These are phyloP conservation scores for Tulasnella sp. DNA, from an alignment of 768 basidiomycete species.

Conservation along the genomic window DNA sequence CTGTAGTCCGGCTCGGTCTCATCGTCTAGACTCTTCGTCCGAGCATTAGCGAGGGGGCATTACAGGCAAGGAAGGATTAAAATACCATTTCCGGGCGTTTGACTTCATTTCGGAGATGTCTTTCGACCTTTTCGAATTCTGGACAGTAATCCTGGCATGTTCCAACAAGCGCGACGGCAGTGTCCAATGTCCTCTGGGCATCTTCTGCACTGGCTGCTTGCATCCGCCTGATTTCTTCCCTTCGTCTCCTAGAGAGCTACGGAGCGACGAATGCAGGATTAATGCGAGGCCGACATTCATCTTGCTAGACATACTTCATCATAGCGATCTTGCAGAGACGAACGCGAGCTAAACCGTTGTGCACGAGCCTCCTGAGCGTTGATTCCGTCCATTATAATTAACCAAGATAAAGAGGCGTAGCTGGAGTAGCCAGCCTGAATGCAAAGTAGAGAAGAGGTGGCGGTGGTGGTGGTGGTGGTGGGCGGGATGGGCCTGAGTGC, in stretches of 20 bases:
- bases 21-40: conserved; percentile 55
- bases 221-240: conserved; percentile 59
- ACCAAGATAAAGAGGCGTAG: background rate
- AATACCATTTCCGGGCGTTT: conserved; percentile 79
- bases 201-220: conserved; percentile 84
- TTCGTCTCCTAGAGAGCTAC: conserved; percentile 66
- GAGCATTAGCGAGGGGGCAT: background rate
- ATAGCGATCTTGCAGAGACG: background rate
- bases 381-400: background rate
- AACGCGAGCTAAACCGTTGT: background rate
- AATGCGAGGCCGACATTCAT: background rate
- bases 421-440: background rate
- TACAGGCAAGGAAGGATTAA: conserved; percentile 17
- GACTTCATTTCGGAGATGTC: conserved; percentile 83
- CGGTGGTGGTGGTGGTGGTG: background rate
- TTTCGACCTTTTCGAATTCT: conserved; percentile 81
- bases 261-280: background rate
- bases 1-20: conserved; percentile 63
- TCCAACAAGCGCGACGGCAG: conserved; percentile 88
- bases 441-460: background rate
- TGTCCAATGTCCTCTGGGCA: conserved; percentile 69
- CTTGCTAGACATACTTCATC: background rate
- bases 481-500: background rate
- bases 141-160: conserved; percentile 95
- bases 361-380: conserved; percentile 6